phyloP scores from a whole-genome alignment of 495 filamentous ascomycete species.

The Penicillium bialowiezense region DNA sequence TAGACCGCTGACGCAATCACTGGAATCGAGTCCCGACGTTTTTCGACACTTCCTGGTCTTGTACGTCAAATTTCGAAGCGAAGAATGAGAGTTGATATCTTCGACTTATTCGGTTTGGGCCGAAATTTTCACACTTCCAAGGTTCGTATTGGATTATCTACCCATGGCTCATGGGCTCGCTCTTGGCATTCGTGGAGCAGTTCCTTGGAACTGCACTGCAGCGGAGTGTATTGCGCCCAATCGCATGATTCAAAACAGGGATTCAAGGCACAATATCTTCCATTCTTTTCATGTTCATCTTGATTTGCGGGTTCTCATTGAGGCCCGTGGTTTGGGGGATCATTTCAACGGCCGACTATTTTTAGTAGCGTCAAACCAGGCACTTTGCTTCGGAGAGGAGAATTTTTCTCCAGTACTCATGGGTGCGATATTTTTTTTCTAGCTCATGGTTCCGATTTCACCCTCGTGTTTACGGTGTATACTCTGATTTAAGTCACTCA shows the following conservation, averaged over 20 bases:
- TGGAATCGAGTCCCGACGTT: too few species aligned
- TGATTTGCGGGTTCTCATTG: not conserved
- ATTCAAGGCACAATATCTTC: constrained; percentile 2
- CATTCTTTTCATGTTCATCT: not conserved
- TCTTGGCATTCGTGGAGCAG: not conserved
- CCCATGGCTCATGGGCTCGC: constrained; percentile 1
- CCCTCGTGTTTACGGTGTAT: too few species aligned
- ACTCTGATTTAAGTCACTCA: too few species aligned
- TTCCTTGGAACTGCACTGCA: not conserved
- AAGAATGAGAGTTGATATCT: too few species aligned
- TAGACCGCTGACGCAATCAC: not conserved
- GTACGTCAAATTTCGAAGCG: too few species aligned
- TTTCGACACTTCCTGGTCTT: too few species aligned
- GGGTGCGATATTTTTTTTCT: too few species aligned
- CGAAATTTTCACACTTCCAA: not conserved
- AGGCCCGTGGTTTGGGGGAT: not conserved
- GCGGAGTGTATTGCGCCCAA: constrained; percentile 20
- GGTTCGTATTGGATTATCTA: not conserved
- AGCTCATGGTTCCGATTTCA: too few species aligned
- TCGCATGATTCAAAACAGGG: constrained; percentile 1
- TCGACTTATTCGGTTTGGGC: not conserved
- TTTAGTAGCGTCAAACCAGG: not conserved
- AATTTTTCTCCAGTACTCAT: too few species aligned
- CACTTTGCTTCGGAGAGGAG: too few species aligned
- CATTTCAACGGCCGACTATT: not conserved